Percentiles rank a stretch among this genome's conserved stretches.
phyloP scores from a whole-genome alignment of 176 grass and related monocot genomes.

The Alloteropsis semialata region DNA sequence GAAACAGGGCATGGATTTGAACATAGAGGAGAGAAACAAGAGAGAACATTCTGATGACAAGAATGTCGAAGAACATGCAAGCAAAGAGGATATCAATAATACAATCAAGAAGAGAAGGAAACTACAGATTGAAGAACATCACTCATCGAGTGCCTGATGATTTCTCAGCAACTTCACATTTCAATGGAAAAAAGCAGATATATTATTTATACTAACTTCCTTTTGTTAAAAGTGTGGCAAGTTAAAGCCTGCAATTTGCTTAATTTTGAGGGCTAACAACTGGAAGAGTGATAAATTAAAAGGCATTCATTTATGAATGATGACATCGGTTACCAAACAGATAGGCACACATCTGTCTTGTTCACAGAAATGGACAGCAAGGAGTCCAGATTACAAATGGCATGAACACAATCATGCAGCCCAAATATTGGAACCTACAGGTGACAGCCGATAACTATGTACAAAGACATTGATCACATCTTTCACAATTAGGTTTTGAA shows the following conservation, averaged over 20 bases:
- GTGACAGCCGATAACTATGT: neutral
- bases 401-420: slow-evolving; percentile 21
- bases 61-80: neutral
- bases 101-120: slow-evolving; percentile 14
- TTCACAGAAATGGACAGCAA: slow-evolving; percentile 31
- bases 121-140: neutral
- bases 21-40: slow-evolving; percentile 15
- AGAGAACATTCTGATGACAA: neutral
- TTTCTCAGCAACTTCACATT: neutral
- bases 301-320: slow-evolving; percentile 1
- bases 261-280: neutral
- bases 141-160: neutral
- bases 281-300: neutral
- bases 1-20: slow-evolving; percentile 21
- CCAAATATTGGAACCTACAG: slow-evolving; percentile 16
- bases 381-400: slow-evolving; percentile 31
- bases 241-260: neutral
- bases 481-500: neutral
- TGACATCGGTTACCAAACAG: neutral
- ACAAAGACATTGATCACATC: slow-evolving; percentile 20
- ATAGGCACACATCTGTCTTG: slow-evolving; percentile 12
- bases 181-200: neutral
- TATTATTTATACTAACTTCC: neutral
- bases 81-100: neutral
- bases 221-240: neutral